phyloP scores from a whole-genome alignment of 2,329 filamentous ascomycete species.

The Orbilia oligospora region DNA sequence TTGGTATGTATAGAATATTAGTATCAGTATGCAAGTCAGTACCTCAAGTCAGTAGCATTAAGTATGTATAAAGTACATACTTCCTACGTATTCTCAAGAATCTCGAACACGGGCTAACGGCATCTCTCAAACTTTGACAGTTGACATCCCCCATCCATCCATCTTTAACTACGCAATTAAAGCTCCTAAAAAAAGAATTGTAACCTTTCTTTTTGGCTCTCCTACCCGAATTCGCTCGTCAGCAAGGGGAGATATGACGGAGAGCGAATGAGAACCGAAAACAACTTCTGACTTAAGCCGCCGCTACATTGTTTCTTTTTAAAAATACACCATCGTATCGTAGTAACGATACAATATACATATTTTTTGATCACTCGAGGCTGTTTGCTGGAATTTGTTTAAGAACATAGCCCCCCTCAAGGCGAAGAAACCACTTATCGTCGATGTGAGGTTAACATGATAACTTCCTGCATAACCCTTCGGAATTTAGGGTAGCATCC shows the following conservation, averaged over 20 bases:
- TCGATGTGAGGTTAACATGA: not conserved
- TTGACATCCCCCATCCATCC: not conserved
- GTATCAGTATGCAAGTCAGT: no score
- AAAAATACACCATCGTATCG: not conserved
- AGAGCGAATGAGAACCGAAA: not conserved
- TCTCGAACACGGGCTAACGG: conserved; percentile 24
- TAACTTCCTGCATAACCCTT: not conserved
- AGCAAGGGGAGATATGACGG: conserved; percentile 1
- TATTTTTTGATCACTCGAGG: not conserved
- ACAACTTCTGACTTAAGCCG: not conserved
- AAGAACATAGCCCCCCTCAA: not conserved
- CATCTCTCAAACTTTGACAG: not conserved
- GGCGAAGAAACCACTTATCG: not conserved
- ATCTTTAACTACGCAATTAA: not conserved
- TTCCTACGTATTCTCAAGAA: not conserved
- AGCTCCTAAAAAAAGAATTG: conserved; percentile 13
- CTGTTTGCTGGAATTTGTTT: not conserved
- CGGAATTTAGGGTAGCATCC: not conserved
- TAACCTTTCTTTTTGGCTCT: not conserved
- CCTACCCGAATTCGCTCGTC: not conserved
- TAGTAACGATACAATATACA: not conserved
- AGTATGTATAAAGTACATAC: conserved; percentile 1
- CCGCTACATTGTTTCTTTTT: not conserved
- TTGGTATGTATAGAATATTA: not conserved
- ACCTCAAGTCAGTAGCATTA: no score